Conservation (phyloP, 2,329 filamentous ascomycete species). For the Scopulariopsis brevicaulis region DNA sequence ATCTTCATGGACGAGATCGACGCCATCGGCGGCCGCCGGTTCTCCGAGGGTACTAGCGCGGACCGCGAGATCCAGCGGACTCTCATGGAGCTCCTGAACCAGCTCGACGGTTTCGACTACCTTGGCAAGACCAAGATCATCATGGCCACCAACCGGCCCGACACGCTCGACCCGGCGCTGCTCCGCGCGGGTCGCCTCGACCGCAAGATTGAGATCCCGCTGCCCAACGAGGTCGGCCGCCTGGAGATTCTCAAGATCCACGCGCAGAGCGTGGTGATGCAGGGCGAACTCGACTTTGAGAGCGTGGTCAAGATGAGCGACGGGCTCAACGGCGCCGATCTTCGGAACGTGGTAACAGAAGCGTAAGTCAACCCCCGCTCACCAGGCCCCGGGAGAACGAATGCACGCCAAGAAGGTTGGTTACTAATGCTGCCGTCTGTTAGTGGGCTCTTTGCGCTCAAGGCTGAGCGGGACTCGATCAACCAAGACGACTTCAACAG, state of each 20-base stretch:
- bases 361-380: conserved; percentile 56
- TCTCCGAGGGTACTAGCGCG: conserved; percentile 93
- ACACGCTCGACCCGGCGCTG: conserved; percentile 88
- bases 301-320: conserved; percentile 99
- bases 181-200: conserved; percentile 88
- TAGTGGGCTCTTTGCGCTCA: conserved; percentile 93
- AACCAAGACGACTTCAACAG: conserved; percentile 99
- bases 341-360: conserved; percentile 96
- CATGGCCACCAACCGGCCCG: conserved; percentile 97
- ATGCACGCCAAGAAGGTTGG: background rate
- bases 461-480: conserved; percentile 91
- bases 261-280: conserved; percentile 70
- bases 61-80: conserved; percentile 98
- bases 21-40: conserved; percentile 90
- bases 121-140: conserved; percentile 99
- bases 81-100: conserved; percentile 96
- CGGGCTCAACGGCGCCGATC: conserved; percentile 90
- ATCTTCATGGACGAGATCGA: conserved; percentile 99
- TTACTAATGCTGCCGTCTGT: conserved; percentile 7
- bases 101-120: conserved; percentile 98
- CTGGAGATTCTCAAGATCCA: conserved; percentile 99
- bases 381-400: background rate
- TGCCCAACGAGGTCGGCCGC: conserved; percentile 93
- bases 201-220: conserved; percentile 93
- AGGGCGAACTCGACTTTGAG: conserved; percentile 97